Base-by-base conservation (phyloP, 768 basidiomycete genomes). In the Lentinula aciculospora region DNA sequence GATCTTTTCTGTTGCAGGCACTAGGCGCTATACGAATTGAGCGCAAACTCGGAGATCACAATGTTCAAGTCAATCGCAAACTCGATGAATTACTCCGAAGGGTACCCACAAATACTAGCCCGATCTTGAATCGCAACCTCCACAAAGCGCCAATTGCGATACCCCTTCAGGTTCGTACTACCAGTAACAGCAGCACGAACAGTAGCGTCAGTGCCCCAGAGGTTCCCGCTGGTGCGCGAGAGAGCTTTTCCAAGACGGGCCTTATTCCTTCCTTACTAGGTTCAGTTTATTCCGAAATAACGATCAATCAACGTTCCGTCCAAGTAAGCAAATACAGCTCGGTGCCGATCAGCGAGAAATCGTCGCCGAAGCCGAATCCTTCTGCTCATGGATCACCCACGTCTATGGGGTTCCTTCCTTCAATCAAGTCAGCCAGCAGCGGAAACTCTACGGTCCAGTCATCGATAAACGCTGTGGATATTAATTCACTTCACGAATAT, bases 81-180 rank as follows among this genome's bases (percentile, higher is more conserved):
- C 44, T 59, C 29, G 58, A 59, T 19, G 58, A 59, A 53, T 32
- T 59, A 25, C 34, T 59, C 23, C 58, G 44, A 40, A 44, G 58
- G 28, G 36, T 50, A 27, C 21, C 50, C 13, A 44, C 12, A 45
- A 23, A 36, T 53, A 19, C n/a, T 8, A 13, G 34, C 42, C 8
- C 42, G 42, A 9, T n/a, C 21, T 12, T 32, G 29, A 21, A 29
- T 50, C 49, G 49, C 32, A 19, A 31, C 15, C 13, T 19, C 23
- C 31, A 9, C 19, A 19, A 10, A 17, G 12, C 19, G 21, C 49
- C 49, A 21, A 28, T 48, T 29, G 28, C 47, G 29, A 19, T 50
- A 15, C 49, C 49, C 19, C 49, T 50, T 21, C 49, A 50, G 32
- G n/a, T 23, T 21, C 49, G 49, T 19, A 50, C 49, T 32, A 15